These are phyloP conservation scores for Chlorella sorokiniana DNA, from an alignment of 139 green algal genomes.

Conservation along the genomic window DNA sequence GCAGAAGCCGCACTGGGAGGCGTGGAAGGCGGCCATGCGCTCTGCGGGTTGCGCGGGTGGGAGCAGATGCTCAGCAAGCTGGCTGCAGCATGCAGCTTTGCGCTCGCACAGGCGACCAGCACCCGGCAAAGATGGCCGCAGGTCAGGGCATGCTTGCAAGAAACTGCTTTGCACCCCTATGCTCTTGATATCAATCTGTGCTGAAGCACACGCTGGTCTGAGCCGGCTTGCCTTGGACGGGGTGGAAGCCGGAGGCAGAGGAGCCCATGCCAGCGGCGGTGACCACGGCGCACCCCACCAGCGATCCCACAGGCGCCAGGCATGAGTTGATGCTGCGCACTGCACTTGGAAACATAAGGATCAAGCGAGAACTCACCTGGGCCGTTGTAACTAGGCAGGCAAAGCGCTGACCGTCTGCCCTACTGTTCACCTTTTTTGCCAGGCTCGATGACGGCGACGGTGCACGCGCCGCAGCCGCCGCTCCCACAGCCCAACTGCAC, in stretches of 20 bases:
- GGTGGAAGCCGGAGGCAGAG: constrained; percentile 41
- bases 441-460: constrained; percentile 50
- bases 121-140: too few relatives aligned
- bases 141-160: too few relatives aligned
- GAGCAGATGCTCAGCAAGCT: not conserved
- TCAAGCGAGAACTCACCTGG: not conserved
- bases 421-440: not conserved
- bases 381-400: not conserved
- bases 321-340: constrained; percentile 74
- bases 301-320: constrained; percentile 59
- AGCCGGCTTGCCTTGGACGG: constrained; percentile 41
- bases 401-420: not conserved
- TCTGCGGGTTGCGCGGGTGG: constrained; percentile 13
- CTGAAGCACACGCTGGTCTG: not conserved
- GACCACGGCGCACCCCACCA: constrained; percentile 52
- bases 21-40: constrained; percentile 47
- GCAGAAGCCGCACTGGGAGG: constrained; percentile 82
- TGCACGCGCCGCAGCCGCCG: constrained; percentile 73
- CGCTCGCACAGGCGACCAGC: too few relatives aligned
- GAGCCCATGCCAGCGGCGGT: constrained; percentile 70
- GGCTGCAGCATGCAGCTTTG: not conserved
- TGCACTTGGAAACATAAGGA: constrained; percentile 16
- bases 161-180: too few relatives aligned
- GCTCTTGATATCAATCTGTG: too few relatives aligned
- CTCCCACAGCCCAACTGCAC: constrained; percentile 60